These are phyloP conservation scores for Solanum etuberosum DNA, from an alignment of 257 asterid genomes.

Conservation along the genomic window DNA sequence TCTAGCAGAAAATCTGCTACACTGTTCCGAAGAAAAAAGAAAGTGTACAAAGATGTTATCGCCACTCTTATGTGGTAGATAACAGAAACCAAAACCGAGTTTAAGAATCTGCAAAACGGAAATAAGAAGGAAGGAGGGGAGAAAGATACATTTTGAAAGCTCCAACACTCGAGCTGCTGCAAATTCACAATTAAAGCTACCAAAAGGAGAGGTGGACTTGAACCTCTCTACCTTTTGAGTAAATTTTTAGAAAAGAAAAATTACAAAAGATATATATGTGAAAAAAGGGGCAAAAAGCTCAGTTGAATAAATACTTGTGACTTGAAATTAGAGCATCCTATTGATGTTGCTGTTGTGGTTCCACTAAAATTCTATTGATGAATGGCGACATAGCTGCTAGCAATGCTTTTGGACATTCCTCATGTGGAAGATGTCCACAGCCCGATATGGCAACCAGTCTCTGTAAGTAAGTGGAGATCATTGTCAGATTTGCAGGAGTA, in stretches of 20 bases:
- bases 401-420: constrained; percentile 95
- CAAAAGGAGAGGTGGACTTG: constrained; percentile 41
- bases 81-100: neutral
- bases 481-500: neutral
- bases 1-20: neutral
- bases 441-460: constrained; percentile 87
- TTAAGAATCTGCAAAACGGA: neutral
- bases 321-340: constrained; percentile 10
- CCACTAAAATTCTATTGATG: constrained; percentile 44
- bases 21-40: neutral
- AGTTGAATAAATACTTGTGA: neutral
- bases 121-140: neutral
- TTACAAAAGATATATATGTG: constrained; percentile 5
- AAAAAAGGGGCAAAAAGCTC: neutral
- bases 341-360: constrained; percentile 36
- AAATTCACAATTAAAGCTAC: constrained; percentile 14
- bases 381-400: constrained; percentile 83
- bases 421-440: constrained; percentile 98
- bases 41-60: neutral
- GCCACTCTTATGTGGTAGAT: neutral
- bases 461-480: constrained; percentile 29
- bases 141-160: neutral
- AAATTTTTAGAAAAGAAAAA: constrained; percentile 3
- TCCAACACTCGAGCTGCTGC: constrained; percentile 4
- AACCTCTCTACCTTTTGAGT: constrained; percentile 30